Conservation (phyloP, 202 grass and related monocot genomes). For the Schoenoplectus tabernaemontani region DNA sequence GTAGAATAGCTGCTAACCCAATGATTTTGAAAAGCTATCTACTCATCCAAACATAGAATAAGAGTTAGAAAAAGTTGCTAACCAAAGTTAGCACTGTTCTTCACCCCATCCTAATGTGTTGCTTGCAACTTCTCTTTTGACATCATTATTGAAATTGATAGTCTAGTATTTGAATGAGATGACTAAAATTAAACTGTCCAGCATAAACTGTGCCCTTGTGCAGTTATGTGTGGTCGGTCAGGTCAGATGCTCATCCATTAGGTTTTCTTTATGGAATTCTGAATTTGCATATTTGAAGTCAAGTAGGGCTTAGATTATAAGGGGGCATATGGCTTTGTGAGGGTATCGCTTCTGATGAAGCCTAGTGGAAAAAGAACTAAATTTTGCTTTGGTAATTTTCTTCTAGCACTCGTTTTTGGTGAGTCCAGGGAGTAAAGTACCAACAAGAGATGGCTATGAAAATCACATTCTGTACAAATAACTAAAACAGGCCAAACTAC, state of each 20-base stretch:
- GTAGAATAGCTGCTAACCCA: too few species aligned
- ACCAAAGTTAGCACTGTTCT: too few species aligned
- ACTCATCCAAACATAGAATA: too few species aligned
- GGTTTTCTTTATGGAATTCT: background rate
- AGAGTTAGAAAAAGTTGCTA: too few species aligned
- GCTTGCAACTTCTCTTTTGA: background rate
- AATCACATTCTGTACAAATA: background rate
- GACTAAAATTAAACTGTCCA: too few species aligned
- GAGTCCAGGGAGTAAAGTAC: background rate
- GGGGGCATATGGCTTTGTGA: background rate
- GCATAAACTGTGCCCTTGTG: background rate
- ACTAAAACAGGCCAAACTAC: background rate
- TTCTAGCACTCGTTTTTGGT: background rate
- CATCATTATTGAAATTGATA: background rate
- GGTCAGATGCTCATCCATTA: background rate
- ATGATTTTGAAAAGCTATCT: too few species aligned
- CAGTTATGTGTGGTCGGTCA: background rate
- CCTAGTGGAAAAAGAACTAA: background rate
- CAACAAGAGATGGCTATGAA: background rate
- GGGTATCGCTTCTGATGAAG: too few species aligned
- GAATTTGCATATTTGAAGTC: background rate
- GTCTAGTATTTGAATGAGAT: too few species aligned
- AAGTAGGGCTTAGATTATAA: background rate
- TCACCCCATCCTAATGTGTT: too few species aligned
- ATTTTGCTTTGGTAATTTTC: background rate